Evolutionary conservation across 129 eudicot species (phyloP), one percentile per base, ranked within the genome.

Genomic region (Gnaphalium uliginosum): DNA sequence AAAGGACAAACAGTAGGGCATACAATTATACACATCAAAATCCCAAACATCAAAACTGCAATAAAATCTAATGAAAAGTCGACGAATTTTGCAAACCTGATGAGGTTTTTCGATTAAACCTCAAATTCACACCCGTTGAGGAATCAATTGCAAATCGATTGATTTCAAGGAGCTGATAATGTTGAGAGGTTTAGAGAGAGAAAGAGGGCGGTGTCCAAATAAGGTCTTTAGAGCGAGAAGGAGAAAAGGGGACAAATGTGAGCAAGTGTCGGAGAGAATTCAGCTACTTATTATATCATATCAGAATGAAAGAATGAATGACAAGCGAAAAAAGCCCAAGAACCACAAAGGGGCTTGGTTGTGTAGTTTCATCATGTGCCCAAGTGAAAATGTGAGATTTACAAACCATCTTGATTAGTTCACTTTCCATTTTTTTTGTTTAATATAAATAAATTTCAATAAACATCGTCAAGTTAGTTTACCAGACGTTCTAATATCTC

Each of bases 241-340:
- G 66, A 14, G 85, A 66, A 74, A 75, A 82, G 17, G 56, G 56
- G 80, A 72, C 79, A 83, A 73, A 81, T 76, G 70, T 66, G 87
- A 83, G 85, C 74, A 90, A 84, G 87, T 83, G 82, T 83, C 78
- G 89, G 89, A 87, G 90, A 84, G 87, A 87, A 85, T 87, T 87
- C 85, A 89, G 92, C 79, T 81, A 53, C 74, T 72, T 68, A 22
- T 19, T 56, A 54, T 19, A 14, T 33, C 69, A 73, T 35, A 78
- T 58, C 48, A 80, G 77, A 78, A 56, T 73, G 60, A 17, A 54
- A 18, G 77, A 69, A 43, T 58, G 76, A 70, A 39, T 41, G 32
- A 37, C 70, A 76, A 75, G 66, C 80, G 69, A 79, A 78, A 33
- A 43, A 46, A 68, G 78, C 81, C 79, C 82, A 81, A 89, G 79